Base-by-base conservation (phyloP, 2,329 filamentous ascomycete species). In the Colletotrichum graminicola region DNA sequence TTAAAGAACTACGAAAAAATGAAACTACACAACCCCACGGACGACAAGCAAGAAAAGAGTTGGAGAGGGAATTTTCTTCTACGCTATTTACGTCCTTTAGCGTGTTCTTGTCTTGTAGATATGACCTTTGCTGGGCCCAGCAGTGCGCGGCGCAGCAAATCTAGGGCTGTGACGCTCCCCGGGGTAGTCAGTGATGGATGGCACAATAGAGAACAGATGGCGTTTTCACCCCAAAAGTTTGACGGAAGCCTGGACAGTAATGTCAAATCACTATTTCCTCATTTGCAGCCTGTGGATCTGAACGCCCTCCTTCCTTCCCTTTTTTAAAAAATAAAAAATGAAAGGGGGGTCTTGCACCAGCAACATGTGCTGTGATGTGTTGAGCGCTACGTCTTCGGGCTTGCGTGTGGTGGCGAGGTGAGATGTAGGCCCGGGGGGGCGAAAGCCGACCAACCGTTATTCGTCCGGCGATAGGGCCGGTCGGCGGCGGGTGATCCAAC, bases 1-100 rank as follows among this genome's bases (percentile, higher is more conserved):
- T 83, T 97, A 94, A 88, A 74, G 23, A 29, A 23, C 1, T 6
- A 39, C 21, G 45, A n/a, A 8, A 57, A 41, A 21, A 23, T 8
- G 12, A 43, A 54, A 55, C 21, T 1, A 45, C 14, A 29, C 36
- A 32, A 41, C 29, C 66, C 54, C 43, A 41, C 52, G 21, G 45
- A 29, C 49, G 62, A 63, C 56, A 59, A 41, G 39, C 47, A 43
- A 66, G 54, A 49, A 54, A 62, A 73, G 51, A 66, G 56, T 52
- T 54, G 67, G 62, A 59, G 57, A 54, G 36, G 43, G 29, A 5
- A 10, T 67, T 51, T 57, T 69, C 66, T 62, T 71, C 54, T 67
- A 23, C 63, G 63, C 71, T 73, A 60, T 71, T 64, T 71, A 71
- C 67, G 67, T 71, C 67, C 36, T 60, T 66, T 71, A 71, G 71